Evolutionary conservation across 2,329 filamentous ascomycete genomes (phyloP), one percentile per base, ranked within the genome.

Genomic region (Aaosphaeria arxii): DNA sequence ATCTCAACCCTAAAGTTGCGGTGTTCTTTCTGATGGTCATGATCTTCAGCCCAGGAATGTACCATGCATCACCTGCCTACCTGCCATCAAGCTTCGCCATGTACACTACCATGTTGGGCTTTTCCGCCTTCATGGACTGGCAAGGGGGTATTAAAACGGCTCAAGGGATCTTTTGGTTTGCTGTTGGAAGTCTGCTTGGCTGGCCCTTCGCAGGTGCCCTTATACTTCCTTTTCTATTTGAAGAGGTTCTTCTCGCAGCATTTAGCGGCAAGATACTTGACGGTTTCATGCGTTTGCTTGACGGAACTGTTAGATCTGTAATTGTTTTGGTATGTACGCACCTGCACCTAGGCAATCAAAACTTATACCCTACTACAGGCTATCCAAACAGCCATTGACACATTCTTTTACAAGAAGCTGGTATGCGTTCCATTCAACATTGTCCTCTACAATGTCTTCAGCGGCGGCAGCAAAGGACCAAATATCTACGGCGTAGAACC

Each of bases 21-120:
- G 74, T 95, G 4, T 83, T 96, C 63, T 96, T 95, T 70, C 73
- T 96, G 50, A 76, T 92, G 50, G 83, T 87, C 40, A 85, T 87
- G 50, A 74, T 89, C 43, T 84, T 86, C 49, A 95, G 88, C 52
- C 89, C 94, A 0, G 94, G 94, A 40, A 95, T 96, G 79, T 97
- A 96, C 66, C 90, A 96, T 70, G 87, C 94, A 4, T 90, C 89
- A 48, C 81, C 88, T 1, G 85, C 92, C 5, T 96, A 89, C 64
- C 77, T 99, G 5, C 94, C 94, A 0, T 96, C 91, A 6, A 96
- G 88, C 69, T 99, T 99, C 64, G 88, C 94, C 63, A 99, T 99
- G 94, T 96, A 95, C 68, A 88, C 85, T 50, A 85, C 84, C 11
- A 94, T 94, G 79, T 76, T 97, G 6, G 94, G 91, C 7, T 83